Base-by-base conservation (phyloP, 805 yeast species). In the Candida ficus region DNA sequence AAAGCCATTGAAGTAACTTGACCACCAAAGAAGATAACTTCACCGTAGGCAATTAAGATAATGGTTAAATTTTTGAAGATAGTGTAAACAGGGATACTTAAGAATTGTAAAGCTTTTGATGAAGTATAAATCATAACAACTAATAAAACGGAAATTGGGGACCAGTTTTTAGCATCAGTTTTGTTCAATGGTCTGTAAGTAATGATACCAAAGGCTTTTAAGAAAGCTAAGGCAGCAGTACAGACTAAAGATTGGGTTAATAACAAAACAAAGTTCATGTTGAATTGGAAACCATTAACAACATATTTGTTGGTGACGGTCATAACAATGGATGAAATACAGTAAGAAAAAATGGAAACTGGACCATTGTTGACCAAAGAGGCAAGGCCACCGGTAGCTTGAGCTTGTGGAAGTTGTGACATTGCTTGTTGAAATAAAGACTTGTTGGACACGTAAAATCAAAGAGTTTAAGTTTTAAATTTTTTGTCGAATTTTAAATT, bases 61-160 rank as follows among this genome's bases (percentile, higher is more conserved):
- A 93, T 93, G 47, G 99, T 91, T 66, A 93, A 78, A 68, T 93
- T 93, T 76, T 93, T 93, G 83, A 93, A 93, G 55, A 93, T 91
- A 50, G 99, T 93, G 75, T 89, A 93, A 44, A 93, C 95, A 39
- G 99, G 99, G 44, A 93, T 90, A 38, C 91, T 72, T 60, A 93
- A 78, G 68, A 67, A 88, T 67, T 88, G 95, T 57, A 93, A 73
- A 41, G 98, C 96, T 73, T 90, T 93, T 42, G 96, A 86, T 34
- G 93, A 83, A 42, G 99, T 93, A 73, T 90, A 93, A 61, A 90
- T 90, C 98, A 91, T 93, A 35, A 79, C 69, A 33, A 90, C 98
- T 57, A 93, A 77, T 55, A 90, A 67, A 49, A 89, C 66, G 2
- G 97, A 90, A 56, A 93, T 89, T 41, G 98, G 98, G 52, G 87